Evolutionary conservation across 805 yeast species (phyloP).

Genomic region (Ogataea trehaloabstinens): DNA sequence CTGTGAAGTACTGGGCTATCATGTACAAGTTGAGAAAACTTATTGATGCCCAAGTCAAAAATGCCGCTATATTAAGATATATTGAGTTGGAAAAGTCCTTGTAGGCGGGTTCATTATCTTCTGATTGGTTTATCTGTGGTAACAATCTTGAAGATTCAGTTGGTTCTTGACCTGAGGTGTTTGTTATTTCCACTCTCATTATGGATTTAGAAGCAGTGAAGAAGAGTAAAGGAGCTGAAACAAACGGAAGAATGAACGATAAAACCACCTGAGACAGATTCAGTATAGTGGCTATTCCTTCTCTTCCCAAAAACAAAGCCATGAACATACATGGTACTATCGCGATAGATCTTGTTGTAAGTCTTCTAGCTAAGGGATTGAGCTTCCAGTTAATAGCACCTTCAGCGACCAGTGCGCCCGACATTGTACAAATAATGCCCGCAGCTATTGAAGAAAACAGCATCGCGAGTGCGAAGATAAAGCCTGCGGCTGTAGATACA

Average conservation of each 20-base stretch:
- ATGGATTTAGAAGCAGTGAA: slow-evolving; percentile 69
- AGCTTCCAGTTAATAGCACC: slow-evolving; percentile 84
- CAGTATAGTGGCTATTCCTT: slow-evolving; percentile 68
- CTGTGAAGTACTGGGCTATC: slow-evolving; percentile 30
- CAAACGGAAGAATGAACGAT: slow-evolving; percentile 77
- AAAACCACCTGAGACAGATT: slow-evolving; percentile 86
- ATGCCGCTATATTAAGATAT: slow-evolving; percentile 50
- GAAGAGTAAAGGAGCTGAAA: slow-evolving; percentile 81
- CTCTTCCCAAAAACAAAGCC: slow-evolving; percentile 67
- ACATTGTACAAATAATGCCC: slow-evolving; percentile 89
- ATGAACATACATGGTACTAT: slow-evolving; percentile 79
- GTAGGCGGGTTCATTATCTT: slow-evolving; percentile 24
- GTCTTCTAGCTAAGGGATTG: slow-evolving; percentile 76
- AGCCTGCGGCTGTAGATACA: slow-evolving; percentile 77
- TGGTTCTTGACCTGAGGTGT: not conserved
- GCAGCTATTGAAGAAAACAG: slow-evolving; percentile 87
- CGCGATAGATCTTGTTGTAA: slow-evolving; percentile 74
- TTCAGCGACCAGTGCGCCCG: slow-evolving; percentile 90
- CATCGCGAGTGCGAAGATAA: slow-evolving; percentile 80
- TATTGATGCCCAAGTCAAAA: slow-evolving; percentile 68
- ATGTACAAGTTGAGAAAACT: slow-evolving; percentile 66
- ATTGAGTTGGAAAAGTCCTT: slow-evolving; percentile 63
- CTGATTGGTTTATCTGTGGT: slow-evolving; percentile 16
- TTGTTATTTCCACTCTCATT: slow-evolving; percentile 55
- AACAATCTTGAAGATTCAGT: slow-evolving; percentile 4